A percentile compares a stretch with the other conserved stretches of the same genome.
Conservation (phyloP, 176 grass and related monocot species). For the Oryza meridionalis region DNA sequence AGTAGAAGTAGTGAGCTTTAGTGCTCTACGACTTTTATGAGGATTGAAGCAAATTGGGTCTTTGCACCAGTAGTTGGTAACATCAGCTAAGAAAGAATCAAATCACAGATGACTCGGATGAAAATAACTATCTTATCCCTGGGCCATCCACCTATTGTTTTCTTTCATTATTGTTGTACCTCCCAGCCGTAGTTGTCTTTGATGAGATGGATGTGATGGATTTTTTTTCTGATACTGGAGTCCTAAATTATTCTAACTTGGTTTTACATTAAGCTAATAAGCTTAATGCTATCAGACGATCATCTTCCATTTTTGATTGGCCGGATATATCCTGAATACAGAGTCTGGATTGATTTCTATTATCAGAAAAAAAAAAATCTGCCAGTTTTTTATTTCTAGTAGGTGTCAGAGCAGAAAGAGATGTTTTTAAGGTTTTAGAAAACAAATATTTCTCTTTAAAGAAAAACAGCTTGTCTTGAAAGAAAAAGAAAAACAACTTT, state of each 20-base stretch:
- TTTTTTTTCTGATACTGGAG: neutral
- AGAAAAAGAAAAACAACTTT: neutral
- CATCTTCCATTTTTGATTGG: neutral
- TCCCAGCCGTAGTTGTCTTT: neutral
- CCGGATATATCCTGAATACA: neutral
- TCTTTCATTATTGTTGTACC: neutral
- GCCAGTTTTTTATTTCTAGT: neutral
- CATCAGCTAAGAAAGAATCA: conserved; percentile 43
- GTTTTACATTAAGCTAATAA: neutral
- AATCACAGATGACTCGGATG: conserved; percentile 31
- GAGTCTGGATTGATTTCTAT: neutral
- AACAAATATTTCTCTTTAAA: neutral
- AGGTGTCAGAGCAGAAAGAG: neutral
- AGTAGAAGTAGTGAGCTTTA: neutral
- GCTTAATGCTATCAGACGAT: neutral
- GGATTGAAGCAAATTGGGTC: conserved; percentile 18
- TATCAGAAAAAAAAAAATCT: neutral
- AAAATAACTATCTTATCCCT: conserved; percentile 46
- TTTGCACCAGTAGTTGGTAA: conserved; percentile 20
- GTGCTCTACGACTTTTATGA: conserved; percentile 29
- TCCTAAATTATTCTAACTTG: neutral
- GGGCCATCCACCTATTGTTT: conserved; percentile 24
- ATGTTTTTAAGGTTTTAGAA: neutral
- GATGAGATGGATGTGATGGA: conserved; percentile 5
- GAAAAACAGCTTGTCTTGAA: neutral